phyloP scores from a whole-genome alignment of 441 rosid species.

The Mallotus repandus region DNA sequence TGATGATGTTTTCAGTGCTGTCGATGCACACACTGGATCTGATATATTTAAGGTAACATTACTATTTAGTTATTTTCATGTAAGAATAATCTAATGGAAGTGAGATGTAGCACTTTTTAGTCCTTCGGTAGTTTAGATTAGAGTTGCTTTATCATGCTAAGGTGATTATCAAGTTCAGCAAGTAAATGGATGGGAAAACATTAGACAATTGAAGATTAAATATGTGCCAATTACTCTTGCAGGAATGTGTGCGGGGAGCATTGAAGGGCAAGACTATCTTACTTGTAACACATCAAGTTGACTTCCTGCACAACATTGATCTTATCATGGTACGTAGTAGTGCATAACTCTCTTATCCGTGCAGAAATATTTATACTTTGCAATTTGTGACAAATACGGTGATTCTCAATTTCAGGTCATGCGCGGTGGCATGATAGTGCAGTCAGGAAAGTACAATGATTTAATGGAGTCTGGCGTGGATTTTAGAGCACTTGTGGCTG shows the following conservation, averaged over 20 bases:
- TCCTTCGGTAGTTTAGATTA: neutral
- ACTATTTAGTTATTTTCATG: neutral
- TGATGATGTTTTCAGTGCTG: constrained; percentile 94
- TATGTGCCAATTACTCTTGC: constrained; percentile 6
- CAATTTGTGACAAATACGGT: constrained; percentile 7
- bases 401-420: constrained; percentile 51
- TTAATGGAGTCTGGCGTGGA: constrained; percentile 59
- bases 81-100: neutral
- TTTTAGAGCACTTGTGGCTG: constrained; percentile 74
- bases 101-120: constrained; percentile 2
- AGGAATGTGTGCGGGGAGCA: constrained; percentile 89
- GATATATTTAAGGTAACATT: constrained; percentile 74
- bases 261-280: constrained; percentile 75
- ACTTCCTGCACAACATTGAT: constrained; percentile 86
- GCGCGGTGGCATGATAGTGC: constrained; percentile 88
- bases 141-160: neutral
- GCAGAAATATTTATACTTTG: neutral
- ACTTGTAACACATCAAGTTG: constrained; percentile 95
- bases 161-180: neutral
- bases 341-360: neutral
- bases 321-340: constrained; percentile 55
- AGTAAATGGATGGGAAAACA: neutral
- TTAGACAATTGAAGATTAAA: neutral
- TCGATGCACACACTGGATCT: constrained; percentile 95
- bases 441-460: constrained; percentile 72